phyloP scores from a whole-genome alignment of 2,329 filamentous ascomycete genomes.

The Colletotrichum somersetense region DNA sequence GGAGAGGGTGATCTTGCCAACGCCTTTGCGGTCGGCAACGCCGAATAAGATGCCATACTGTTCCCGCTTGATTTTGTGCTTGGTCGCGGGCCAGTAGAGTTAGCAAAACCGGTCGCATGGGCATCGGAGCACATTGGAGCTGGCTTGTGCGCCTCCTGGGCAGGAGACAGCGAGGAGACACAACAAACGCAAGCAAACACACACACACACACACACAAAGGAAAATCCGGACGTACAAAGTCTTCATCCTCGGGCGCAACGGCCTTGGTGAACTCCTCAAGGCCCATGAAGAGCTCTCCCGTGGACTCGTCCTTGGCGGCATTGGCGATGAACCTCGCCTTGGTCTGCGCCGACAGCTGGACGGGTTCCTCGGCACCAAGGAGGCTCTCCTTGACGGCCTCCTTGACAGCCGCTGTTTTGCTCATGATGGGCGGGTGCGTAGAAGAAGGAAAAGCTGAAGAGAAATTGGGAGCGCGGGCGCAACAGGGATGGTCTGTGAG shows the following conservation, averaged over 20 bases:
- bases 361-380: conserved; percentile 71
- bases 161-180: background rate
- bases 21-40: conserved; percentile 84
- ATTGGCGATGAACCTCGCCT: conserved; percentile 80
- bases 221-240: conserved; percentile 74
- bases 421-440: conserved; percentile 52
- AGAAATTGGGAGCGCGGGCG: conserved; percentile 6
- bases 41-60: conserved; percentile 95
- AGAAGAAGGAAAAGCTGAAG: conserved; percentile 6
- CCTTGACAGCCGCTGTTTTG: conserved; percentile 67
- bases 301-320: conserved; percentile 80
- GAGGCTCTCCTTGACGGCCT: conserved; percentile 83
- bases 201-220: background rate
- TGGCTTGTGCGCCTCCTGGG: conserved; percentile 11
- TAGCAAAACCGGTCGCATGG: conserved; percentile 19
- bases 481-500: conserved; percentile 14
- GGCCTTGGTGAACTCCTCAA: conserved; percentile 90
- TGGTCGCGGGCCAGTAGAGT: conserved; percentile 39
- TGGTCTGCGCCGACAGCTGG: conserved; percentile 80
- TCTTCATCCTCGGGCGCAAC: conserved; percentile 89
- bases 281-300: conserved; percentile 83
- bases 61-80: conserved; percentile 98
- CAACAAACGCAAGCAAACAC: background rate
- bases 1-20: conserved; percentile 79
- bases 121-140: conserved; percentile 24